These are phyloP conservation scores for Cucurbitaria berberidis DNA, from an alignment of 2,329 filamentous ascomycete species.

Conservation along the genomic window DNA sequence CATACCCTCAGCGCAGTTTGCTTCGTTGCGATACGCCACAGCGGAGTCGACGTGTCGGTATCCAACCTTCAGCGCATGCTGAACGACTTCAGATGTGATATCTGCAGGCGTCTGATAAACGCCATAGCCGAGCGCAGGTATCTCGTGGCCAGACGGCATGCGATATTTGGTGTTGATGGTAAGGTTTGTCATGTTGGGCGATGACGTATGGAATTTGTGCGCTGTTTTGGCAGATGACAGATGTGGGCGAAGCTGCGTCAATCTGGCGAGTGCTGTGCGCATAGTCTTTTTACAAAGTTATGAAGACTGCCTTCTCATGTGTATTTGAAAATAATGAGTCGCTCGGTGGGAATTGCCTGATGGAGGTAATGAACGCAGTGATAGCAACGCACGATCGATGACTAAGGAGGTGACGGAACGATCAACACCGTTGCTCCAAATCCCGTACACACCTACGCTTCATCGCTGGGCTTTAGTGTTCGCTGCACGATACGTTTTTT, in stretches of 20 bases:
- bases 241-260: slow-evolving; percentile 18
- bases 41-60: slow-evolving; percentile 73
- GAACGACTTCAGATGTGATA: slow-evolving; percentile 63
- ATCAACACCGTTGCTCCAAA: background rate
- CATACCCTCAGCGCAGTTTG: slow-evolving; percentile 69
- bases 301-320: too few species aligned
- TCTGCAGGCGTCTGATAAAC: slow-evolving; percentile 59
- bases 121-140: slow-evolving; percentile 66
- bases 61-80: slow-evolving; percentile 64
- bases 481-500: too few species aligned
- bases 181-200: slow-evolving; percentile 51
- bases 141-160: slow-evolving; percentile 66
- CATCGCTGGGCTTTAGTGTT: too few species aligned
- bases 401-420: slow-evolving; percentile 18
- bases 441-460: too few species aligned
- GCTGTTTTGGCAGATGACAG: slow-evolving; percentile 1
- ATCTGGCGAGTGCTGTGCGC: slow-evolving; percentile 16
- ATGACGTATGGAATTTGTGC: slow-evolving; percentile 34
- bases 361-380: too few species aligned
- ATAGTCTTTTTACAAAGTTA: slow-evolving; percentile 1
- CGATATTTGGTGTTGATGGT: slow-evolving; percentile 57
- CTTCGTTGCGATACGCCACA: slow-evolving; percentile 70
- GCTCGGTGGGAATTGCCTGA: too few species aligned
- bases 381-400: too few species aligned
- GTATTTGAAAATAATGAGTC: background rate